phyloP scores from a whole-genome alignment of 2,329 filamentous ascomycete species.

The Arthroderma sp. region DNA sequence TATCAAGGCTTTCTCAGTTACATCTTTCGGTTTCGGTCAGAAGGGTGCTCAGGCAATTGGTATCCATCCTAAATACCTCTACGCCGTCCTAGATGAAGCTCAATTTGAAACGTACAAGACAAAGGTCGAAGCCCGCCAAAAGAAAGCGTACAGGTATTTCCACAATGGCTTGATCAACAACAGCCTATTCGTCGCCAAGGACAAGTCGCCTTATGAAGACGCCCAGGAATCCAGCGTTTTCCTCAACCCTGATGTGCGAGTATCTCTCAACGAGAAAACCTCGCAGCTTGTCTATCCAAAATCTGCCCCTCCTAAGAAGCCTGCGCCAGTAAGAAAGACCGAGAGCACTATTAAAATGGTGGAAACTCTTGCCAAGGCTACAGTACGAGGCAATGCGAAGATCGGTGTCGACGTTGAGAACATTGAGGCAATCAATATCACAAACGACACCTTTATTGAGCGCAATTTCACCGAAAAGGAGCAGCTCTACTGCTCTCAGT shows the following conservation, averaged over 20 bases:
- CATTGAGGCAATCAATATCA: constrained; percentile 73
- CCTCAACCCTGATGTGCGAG: constrained; percentile 85
- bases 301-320: constrained; percentile 50
- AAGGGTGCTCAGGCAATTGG: constrained; percentile 97
- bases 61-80: constrained; percentile 93
- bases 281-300: constrained; percentile 60
- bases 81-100: constrained; percentile 76
- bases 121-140: constrained; percentile 87
- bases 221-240: constrained; percentile 77
- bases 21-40: constrained; percentile 97
- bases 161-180: constrained; percentile 98
- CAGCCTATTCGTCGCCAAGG: constrained; percentile 91
- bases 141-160: constrained; percentile 98
- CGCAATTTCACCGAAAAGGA: constrained; percentile 85
- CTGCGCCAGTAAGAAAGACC: constrained; percentile 36
- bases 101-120: constrained; percentile 69
- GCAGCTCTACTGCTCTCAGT: constrained; percentile 72
- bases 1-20: constrained; percentile 96
- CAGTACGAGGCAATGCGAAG: constrained; percentile 52
- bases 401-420: constrained; percentile 91
- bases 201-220: constrained; percentile 76
- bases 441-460: constrained; percentile 86
- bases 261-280: constrained; percentile 74
- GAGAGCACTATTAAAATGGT: constrained; percentile 62
- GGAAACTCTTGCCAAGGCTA: constrained; percentile 59